Evolutionary conservation across 2,329 filamentous ascomycete genomes (phyloP).

Genomic region (Exophiala viscosa): DNA sequence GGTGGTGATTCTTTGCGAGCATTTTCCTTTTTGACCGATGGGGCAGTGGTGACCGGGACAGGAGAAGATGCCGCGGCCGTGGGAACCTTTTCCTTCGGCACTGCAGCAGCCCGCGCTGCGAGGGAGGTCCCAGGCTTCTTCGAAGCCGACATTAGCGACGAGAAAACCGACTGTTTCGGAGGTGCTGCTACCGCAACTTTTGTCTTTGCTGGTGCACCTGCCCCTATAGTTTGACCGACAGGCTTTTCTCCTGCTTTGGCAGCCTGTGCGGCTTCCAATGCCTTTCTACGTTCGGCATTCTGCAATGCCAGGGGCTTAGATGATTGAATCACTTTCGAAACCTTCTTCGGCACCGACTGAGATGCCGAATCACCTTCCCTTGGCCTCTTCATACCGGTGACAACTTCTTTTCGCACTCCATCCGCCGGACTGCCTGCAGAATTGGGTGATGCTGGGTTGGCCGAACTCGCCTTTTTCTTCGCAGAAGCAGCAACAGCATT

Average conservation of each 20-base stretch:
- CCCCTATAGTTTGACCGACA: slow-evolving; percentile 6
- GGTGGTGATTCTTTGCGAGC: slow-evolving; percentile 37
- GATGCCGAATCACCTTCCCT: slow-evolving; percentile 21
- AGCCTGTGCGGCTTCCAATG: slow-evolving; percentile 19
- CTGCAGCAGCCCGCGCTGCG: slow-evolving; percentile 45
- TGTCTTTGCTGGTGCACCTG: slow-evolving; percentile 30
- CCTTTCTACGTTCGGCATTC: slow-evolving; percentile 27
- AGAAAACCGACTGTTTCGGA: slow-evolving; percentile 45
- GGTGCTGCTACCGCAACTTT: slow-evolving; percentile 32
- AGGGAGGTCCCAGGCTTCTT: slow-evolving; percentile 51
- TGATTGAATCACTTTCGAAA: slow-evolving; percentile 32
- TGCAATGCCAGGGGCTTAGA: slow-evolving; percentile 30
- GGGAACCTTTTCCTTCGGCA: slow-evolving; percentile 32
- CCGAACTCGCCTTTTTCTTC: slow-evolving; percentile 41
- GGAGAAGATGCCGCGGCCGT: slow-evolving; percentile 28
- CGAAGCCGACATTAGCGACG: slow-evolving; percentile 46
- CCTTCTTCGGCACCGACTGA: slow-evolving; percentile 38
- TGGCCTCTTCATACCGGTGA: slow-evolving; percentile 13
- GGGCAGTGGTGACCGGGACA: slow-evolving; percentile 15
- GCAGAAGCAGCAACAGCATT: slow-evolving; percentile 43
- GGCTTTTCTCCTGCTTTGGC: slow-evolving; percentile 17
- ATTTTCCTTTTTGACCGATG: slow-evolving; percentile 30
- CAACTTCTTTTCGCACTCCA: slow-evolving; percentile 11
- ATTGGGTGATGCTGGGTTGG: slow-evolving; percentile 33
- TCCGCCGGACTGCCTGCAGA: slow-evolving; percentile 14